Base-by-base conservation (phyloP, 2,329 filamentous ascomycete species). In the Lachnellula suecica region DNA sequence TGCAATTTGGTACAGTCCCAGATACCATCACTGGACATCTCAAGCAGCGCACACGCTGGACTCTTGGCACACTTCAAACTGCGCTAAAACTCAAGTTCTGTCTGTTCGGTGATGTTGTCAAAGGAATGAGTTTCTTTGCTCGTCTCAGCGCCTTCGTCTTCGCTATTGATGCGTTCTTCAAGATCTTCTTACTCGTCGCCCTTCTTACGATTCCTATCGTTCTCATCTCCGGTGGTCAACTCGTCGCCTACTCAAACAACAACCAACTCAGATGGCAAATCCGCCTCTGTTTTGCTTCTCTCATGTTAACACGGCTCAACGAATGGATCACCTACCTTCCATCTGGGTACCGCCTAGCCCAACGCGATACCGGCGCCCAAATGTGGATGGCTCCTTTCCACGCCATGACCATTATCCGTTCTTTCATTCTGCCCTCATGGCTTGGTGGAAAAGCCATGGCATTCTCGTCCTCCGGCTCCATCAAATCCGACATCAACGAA, bases 381-480 rank as follows among this genome's bases (percentile, higher is more conserved):
- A 70, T 84, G 24, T 85, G 82, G 81, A 84, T 84, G 81, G 75
- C 81, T 6, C 81, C 81, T 0, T 85, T 83, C 66, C 79, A 83
- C 54, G 78, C 79, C 0, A 70, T 82, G 10, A 79, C 77, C 60
- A 76, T 84, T 49, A 67, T 83, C 47, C 79, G 79, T 2, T 75
- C 80, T 1, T 84, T 84, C 61, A 59, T 83, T 13, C 71, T 84
- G 2, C 81, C 81, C 23, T 74, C 64, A 7, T 84, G 81, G 81
- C 75, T 85, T 15, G 83, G 82, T 15, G 82, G 81, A 19, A 73
- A 81, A 62, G 67, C 75, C 0, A 76, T 80, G 64, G 80, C 78
- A 19, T 85, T 85, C 71, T 81, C 80, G 62, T 76, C 82, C 0
- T 83, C 82, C 1, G 83, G 83, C 4, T 83, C 79, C 4, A 69